phyloP scores from a whole-genome alignment of 2,329 filamentous ascomycete species.

The Colletotrichum sp. region DNA sequence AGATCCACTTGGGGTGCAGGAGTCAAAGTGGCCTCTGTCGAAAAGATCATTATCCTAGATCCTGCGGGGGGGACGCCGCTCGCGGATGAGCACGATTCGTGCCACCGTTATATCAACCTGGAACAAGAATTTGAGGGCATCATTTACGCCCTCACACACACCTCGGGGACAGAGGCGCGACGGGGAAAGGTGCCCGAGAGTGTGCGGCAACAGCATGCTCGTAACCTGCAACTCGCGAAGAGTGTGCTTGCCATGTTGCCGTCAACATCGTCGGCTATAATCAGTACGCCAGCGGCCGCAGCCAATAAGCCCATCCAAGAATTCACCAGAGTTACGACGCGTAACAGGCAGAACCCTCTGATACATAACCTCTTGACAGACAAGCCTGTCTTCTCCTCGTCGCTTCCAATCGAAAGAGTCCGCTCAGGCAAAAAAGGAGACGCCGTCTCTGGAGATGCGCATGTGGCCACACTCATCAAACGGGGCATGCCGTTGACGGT shows the following conservation, averaged over 20 bases:
- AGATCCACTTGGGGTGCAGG: conserved; percentile 37
- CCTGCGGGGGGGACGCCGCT: conserved; percentile 84
- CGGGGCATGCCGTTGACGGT: conserved; percentile 88
- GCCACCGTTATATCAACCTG: conserved; percentile 79
- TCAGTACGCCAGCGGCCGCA: conserved; percentile 86
- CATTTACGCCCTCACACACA: conserved; percentile 58
- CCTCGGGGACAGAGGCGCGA: neutral
- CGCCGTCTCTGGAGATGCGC: conserved; percentile 15
- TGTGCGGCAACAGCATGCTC: conserved; percentile 38
- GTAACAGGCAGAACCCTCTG: conserved; percentile 74
- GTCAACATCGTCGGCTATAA: conserved; percentile 81
- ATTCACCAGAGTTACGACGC: conserved; percentile 54
- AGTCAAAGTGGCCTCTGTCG: conserved; percentile 64
- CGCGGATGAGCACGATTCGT: conserved; percentile 37
- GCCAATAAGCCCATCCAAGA: conserved; percentile 53
- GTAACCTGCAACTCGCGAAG: conserved; percentile 76
- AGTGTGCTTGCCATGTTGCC: conserved; percentile 77
- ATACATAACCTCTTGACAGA: conserved; percentile 97
- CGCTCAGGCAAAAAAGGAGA: conserved; percentile 27
- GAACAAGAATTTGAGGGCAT: conserved; percentile 85
- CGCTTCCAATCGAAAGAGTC: conserved; percentile 76
- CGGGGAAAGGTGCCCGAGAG: neutral
- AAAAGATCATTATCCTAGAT: conserved; percentile 89
- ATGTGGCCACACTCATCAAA: conserved; percentile 81
- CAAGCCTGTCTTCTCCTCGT: conserved; percentile 91